Evolutionary conservation across 2,329 filamentous ascomycete species (phyloP).

Genomic region (Neonectria hederae): DNA sequence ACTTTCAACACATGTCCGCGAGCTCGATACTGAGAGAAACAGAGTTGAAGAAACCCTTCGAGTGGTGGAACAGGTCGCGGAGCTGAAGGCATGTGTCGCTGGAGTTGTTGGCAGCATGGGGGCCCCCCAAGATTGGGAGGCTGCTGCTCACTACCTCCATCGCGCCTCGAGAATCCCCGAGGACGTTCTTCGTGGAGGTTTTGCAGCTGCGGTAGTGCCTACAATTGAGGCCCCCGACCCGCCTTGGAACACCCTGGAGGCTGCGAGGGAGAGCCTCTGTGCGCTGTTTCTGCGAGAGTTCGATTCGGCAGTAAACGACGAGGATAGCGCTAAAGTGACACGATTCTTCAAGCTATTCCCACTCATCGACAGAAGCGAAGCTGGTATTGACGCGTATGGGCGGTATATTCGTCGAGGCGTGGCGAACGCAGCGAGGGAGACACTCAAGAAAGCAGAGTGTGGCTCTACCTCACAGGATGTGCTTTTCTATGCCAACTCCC

Average conservation of each 20-base stretch:
- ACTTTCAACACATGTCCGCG: conserved; percentile 86
- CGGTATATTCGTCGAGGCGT: conserved; percentile 96
- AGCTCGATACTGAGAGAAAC: conserved; percentile 89
- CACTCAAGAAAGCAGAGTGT: conserved; percentile 74
- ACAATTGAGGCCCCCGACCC: conserved; percentile 95
- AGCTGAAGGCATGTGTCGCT: conserved; percentile 95
- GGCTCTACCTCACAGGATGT: conserved; percentile 67
- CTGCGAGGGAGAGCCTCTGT: conserved; percentile 88
- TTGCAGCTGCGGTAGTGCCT: conserved; percentile 91
- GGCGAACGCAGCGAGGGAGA: conserved; percentile 81
- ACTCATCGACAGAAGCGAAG: conserved; percentile 86
- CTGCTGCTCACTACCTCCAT: conserved; percentile 87
- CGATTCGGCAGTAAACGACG: conserved; percentile 86
- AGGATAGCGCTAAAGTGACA: conserved; percentile 89
- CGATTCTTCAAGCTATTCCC: conserved; percentile 99
- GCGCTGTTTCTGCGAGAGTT: conserved; percentile 93
- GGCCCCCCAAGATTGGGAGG: conserved; percentile 98
- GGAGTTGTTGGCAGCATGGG: conserved; percentile 98
- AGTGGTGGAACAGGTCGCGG: conserved; percentile 94
- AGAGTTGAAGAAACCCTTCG: conserved; percentile 89
- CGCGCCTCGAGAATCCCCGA: conserved; percentile 83
- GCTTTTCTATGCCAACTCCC: conserved; percentile 89
- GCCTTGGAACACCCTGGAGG: conserved; percentile 85
- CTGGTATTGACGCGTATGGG: conserved; percentile 93
- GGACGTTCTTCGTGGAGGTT: conserved; percentile 83